Evolutionary conservation across 208 protist species (phyloP).

Genomic region (Trypanosoma vivax): DNA sequence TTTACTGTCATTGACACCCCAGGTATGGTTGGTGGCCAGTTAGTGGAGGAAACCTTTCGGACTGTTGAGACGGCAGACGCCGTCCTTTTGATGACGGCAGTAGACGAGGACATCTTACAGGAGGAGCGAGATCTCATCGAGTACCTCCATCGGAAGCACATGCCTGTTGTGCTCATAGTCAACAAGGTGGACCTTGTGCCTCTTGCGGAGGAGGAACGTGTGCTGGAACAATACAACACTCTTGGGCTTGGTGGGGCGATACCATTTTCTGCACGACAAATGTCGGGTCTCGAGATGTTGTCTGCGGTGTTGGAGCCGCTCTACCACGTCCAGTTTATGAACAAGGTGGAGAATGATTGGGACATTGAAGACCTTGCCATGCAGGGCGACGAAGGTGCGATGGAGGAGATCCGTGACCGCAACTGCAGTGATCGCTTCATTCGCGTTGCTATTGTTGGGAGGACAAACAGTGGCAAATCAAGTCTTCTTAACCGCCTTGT

Average conservation of each 20-base stretch:
- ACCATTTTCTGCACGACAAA: constrained; percentile 58
- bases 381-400: constrained; percentile 71
- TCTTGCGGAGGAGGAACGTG: constrained; percentile 32
- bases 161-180: constrained; percentile 69
- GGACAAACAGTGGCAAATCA: constrained; percentile 91
- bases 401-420: constrained; percentile 84
- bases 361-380: constrained; percentile 83
- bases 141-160: constrained; percentile 56
- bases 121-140: constrained; percentile 66
- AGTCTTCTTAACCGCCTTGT: constrained; percentile 92
- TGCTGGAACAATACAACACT: constrained; percentile 49
- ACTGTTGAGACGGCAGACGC: constrained; percentile 81
- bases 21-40: constrained; percentile 58
- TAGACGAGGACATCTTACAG: constrained; percentile 51
- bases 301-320: constrained; percentile 65
- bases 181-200: constrained; percentile 89
- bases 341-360: constrained; percentile 79
- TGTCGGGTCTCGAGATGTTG: constrained; percentile 71
- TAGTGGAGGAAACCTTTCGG: constrained; percentile 82
- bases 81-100: constrained; percentile 67
- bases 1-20: constrained; percentile 90
- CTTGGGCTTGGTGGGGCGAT: constrained; percentile 72
- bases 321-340: constrained; percentile 74
- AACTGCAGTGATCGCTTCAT: constrained; percentile 81
- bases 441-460: constrained; percentile 87